These are phyloP conservation scores for Nicotiana noctiflora DNA, from an alignment of 257 asterid species.

Conservation along the genomic window DNA sequence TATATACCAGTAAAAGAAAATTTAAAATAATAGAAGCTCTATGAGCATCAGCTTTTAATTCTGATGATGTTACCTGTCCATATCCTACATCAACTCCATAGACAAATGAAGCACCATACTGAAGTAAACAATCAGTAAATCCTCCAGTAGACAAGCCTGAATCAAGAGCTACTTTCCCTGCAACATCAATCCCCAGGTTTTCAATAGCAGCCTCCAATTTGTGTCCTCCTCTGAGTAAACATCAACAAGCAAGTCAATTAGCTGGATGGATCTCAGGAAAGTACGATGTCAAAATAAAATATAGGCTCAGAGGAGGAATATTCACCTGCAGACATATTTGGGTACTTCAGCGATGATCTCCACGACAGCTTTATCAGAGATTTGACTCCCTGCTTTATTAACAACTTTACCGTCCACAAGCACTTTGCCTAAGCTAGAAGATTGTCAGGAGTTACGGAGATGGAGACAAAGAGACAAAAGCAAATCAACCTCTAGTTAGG, in stretches of 20 bases:
- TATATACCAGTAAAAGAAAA: not conserved
- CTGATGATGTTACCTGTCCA: conserved; percentile 59
- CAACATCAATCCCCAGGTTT: conserved; percentile 73
- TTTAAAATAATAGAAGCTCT: not conserved
- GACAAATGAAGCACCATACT: conserved; percentile 87
- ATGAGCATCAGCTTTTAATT: not conserved
- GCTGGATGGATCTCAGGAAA: conserved; percentile 2
- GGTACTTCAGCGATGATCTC: conserved; percentile 95
- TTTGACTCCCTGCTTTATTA: conserved; percentile 80
- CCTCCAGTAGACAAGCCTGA: conserved; percentile 99
- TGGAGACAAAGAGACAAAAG: not conserved
- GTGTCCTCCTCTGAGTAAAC: conserved; percentile 72
- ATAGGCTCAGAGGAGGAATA: conserved; percentile 30
- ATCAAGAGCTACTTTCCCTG: conserved; percentile 89
- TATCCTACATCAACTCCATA: conserved; percentile 99
- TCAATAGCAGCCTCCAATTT: conserved; percentile 93
- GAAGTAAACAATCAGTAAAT: conserved; percentile 96
- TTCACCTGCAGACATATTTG: conserved; percentile 99
- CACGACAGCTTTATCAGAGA: conserved; percentile 75
- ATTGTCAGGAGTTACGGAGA: not conserved
- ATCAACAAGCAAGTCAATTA: conserved; percentile 7
- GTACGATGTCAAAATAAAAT: not conserved
- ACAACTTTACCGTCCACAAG: conserved; percentile 85
- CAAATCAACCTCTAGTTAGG: not conserved
- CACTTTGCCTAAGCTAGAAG: conserved; percentile 66